These are phyloP conservation scores for Wallacemonas sp. DNA, from an alignment of 208 protist species.

Conservation along the genomic window DNA sequence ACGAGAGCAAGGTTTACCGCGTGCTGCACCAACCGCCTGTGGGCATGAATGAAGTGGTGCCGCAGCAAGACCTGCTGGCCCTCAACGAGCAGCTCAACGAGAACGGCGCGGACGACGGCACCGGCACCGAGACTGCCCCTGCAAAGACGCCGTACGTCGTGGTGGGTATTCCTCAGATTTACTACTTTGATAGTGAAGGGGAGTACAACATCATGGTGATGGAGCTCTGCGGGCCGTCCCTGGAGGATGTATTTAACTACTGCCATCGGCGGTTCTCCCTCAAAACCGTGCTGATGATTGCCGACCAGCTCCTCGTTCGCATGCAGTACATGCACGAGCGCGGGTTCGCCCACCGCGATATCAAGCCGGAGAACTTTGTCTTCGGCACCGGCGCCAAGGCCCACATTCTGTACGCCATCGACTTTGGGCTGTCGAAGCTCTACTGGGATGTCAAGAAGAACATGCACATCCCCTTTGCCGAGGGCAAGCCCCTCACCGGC, in stretches of 20 bases:
- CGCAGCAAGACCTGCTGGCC: slow-evolving; percentile 21
- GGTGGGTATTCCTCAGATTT: slow-evolving; percentile 95
- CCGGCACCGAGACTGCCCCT: not conserved
- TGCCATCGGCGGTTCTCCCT: slow-evolving; percentile 94
- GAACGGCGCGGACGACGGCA: not conserved
- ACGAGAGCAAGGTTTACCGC: slow-evolving; percentile 94
- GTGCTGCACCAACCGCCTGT: slow-evolving; percentile 68
- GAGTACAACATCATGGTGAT: slow-evolving; percentile 98
- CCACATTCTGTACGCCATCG: slow-evolving; percentile 94
- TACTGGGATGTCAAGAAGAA: slow-evolving; percentile 95
- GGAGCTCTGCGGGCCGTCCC: slow-evolving; percentile 89
- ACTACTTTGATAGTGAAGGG: slow-evolving; percentile 95
- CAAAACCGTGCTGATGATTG: slow-evolving; percentile 99
- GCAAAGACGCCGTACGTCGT: slow-evolving; percentile 27
- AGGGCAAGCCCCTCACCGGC: slow-evolving; percentile 98
- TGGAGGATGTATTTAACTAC: slow-evolving; percentile 93
- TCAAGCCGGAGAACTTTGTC: slow-evolving; percentile 93
- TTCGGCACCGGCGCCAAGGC: slow-evolving; percentile 56
- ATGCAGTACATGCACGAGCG: slow-evolving; percentile 85
- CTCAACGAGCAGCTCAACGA: slow-evolving; percentile 14
- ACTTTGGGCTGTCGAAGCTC: slow-evolving; percentile 99
- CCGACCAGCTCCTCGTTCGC: slow-evolving; percentile 96
- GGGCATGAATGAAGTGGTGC: slow-evolving; percentile 35
- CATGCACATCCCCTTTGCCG: slow-evolving; percentile 98
- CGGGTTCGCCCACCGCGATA: slow-evolving; percentile 88